Evolutionary conservation across 805 yeast species (phyloP), one percentile per base, ranked within the genome.

Genomic region (Cyberlindnera americana): DNA sequence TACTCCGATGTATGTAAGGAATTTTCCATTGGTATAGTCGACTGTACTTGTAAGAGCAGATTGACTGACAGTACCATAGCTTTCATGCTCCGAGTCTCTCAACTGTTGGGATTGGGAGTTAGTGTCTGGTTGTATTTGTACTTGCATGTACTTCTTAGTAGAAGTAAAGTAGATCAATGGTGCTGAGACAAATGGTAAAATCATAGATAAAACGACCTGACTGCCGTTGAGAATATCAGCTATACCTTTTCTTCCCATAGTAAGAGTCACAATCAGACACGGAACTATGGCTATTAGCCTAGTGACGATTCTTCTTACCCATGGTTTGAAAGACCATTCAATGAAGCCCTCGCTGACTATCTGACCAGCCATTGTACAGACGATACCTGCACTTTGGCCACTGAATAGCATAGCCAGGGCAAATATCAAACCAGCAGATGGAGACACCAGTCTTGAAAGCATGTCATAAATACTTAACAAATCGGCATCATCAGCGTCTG

Each of bases 361-460:
- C 59, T 89, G 96, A 26, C 96, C 95, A 2, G 96, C 90, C 53
- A 90, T 72, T 0, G 96, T 90, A 57, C 95, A 89, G 15, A 89
- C 95, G 28, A 91, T 85, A 29, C 96, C 96, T 3, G 96, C 96
- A 53, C 93, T 82, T 56, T 89, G 91, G n/a, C 97, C 97, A 12
- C 91, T 81, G 57, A 85, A 89, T 33, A 89, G 67, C 62, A 89
- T 74, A 1, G 96, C 96, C 35, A 88, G 62, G 0, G 96, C 96
- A 68, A 90, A 89, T 0, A 89, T 81, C 9, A 85, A 67, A 6
- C 95, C 97, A 1, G 96, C 97, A 6, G 89, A 78, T 13, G 85
- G 83, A 1, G 95, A 84, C 28, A 89, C 70, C 53, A 84, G 85
- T 22, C 70, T 66, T 5, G 78, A 69, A 19, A 89, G 71, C 61